Evolutionary conservation across 2,329 filamentous ascomycete genomes (phyloP), one percentile per base, ranked within the genome.

Genomic region (Cladosporium sp.): DNA sequence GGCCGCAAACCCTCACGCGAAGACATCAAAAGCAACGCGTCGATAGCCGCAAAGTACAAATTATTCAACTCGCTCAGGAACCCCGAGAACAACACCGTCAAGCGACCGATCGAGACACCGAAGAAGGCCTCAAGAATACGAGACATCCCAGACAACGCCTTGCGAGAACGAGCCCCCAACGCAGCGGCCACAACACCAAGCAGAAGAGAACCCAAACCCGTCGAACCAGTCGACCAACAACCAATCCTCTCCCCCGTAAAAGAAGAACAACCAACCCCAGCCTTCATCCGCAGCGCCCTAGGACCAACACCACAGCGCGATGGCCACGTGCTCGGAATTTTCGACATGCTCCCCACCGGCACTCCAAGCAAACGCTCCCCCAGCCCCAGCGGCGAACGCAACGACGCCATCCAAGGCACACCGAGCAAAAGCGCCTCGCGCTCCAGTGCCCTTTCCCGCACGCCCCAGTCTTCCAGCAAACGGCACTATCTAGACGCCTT

Each of bases 231-330:
- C 22, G 7, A 20, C 17, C 45, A 48, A 18, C 15, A 29, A 19
- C 24, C 44, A 17, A 44, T 41, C 12, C 43, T 43, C 7, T 52
- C 55, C 22, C 53, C 44, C 13, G 40, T 48, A 3, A 32, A 74
- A 58, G 43, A 53, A 38, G 60, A 58, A 41, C 53, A 58, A 17
- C 40, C 54, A 17, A 67, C 58, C 36, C 64, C 58, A 24, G 63
- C 65, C 19, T 61, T 59, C 48, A 62, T 69, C 7, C 58, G 62
- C 13, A 56, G 54, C 24, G 63, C 58, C 7, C 56, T 93, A 54
- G 87, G 86, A 2, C 88, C 88, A 1, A 93, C 88, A 11, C 88
- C 88, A 3, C 88, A 92, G 62, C 82, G 83, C 54, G 86, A 92
- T 64, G 88, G 88, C 22, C 80, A 81, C 17, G 84, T 90, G 1